These are phyloP conservation scores for Venturia asperata DNA, from an alignment of 2,329 filamentous ascomycete genomes.

Conservation along the genomic window DNA sequence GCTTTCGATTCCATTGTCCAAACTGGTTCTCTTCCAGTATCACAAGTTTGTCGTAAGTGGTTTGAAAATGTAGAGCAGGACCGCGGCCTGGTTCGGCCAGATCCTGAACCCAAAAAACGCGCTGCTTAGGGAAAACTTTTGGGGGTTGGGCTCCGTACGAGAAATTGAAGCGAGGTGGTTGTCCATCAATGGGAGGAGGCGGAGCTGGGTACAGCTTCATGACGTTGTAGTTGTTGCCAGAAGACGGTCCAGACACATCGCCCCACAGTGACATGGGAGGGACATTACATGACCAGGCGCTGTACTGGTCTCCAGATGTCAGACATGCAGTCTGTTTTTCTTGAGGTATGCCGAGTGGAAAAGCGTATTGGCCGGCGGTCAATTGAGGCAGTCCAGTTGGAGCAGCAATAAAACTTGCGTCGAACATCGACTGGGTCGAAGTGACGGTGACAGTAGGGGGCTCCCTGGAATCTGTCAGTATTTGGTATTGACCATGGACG, in stretches of 20 bases:
- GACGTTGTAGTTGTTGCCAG: slow-evolving; percentile 18
- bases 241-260: slow-evolving; percentile 24
- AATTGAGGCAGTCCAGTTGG: slow-evolving; percentile 40
- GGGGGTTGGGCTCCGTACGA: slow-evolving; percentile 54
- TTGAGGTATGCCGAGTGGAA: slow-evolving; percentile 41
- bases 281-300: slow-evolving; percentile 46
- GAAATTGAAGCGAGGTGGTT: slow-evolving; percentile 40
- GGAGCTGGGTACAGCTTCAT: slow-evolving; percentile 18
- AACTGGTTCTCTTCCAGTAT: slow-evolving; percentile 41
- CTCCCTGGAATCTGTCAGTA: background rate
- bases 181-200: slow-evolving; percentile 30
- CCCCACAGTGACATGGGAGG: slow-evolving; percentile 23
- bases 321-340: slow-evolving; percentile 46
- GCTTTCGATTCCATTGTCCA: slow-evolving; percentile 12
- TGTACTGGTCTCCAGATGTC: slow-evolving; percentile 36
- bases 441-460: slow-evolving; percentile 40
- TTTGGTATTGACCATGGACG: background rate
- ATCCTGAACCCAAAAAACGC: slow-evolving; percentile 51
- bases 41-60: slow-evolving; percentile 58
- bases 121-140: slow-evolving; percentile 37
- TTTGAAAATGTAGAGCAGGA: slow-evolving; percentile 57
- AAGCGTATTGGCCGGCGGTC: slow-evolving; percentile 43
- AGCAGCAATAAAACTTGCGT: slow-evolving; percentile 45
- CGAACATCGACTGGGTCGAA: slow-evolving; percentile 41
- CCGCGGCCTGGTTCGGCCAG: slow-evolving; percentile 49